These are phyloP conservation scores for Trichoderma asperellum DNA, from an alignment of 2,329 filamentous ascomycete genomes.

Conservation along the genomic window DNA sequence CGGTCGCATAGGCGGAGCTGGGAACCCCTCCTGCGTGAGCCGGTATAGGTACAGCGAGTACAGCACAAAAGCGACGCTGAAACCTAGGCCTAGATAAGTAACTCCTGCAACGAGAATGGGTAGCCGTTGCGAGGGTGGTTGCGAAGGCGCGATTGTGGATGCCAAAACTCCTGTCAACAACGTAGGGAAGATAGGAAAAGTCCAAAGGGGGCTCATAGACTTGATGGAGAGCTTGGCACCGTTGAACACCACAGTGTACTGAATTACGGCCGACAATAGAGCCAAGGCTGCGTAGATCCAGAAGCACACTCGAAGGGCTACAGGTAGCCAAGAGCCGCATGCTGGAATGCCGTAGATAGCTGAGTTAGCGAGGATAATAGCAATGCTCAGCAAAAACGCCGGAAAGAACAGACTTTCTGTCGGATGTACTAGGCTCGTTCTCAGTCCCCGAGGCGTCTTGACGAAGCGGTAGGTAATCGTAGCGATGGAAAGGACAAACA, in stretches of 20 bases:
- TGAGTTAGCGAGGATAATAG: too few species aligned
- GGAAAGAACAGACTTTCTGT: too few species aligned
- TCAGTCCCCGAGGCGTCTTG: too few species aligned
- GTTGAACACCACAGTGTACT: not conserved
- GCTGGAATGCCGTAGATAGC: too few species aligned
- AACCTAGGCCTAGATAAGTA: not conserved
- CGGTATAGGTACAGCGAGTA: not conserved
- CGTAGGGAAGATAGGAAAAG: not conserved
- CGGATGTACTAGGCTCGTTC: too few species aligned
- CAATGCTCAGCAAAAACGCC: too few species aligned
- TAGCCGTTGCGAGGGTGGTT: not conserved
- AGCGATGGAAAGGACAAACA: not conserved
- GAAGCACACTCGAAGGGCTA: not conserved
- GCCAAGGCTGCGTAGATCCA: conserved; percentile 8
- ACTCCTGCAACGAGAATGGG: not conserved
- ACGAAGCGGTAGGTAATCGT: too few species aligned
- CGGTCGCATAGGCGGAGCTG: not conserved
- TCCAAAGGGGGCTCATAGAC: conserved; percentile 8
- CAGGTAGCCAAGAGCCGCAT: not conserved
- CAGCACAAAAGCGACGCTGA: not conserved
- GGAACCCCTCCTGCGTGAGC: not conserved
- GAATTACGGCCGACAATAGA: not conserved
- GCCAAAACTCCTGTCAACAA: not conserved
- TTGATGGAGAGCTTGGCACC: not conserved
- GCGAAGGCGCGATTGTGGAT: not conserved